Percentiles rank a stretch among this genome's conserved stretches.
phyloP scores from a whole-genome alignment of 2,329 filamentous ascomycete species.

The Alternaria gaisen region DNA sequence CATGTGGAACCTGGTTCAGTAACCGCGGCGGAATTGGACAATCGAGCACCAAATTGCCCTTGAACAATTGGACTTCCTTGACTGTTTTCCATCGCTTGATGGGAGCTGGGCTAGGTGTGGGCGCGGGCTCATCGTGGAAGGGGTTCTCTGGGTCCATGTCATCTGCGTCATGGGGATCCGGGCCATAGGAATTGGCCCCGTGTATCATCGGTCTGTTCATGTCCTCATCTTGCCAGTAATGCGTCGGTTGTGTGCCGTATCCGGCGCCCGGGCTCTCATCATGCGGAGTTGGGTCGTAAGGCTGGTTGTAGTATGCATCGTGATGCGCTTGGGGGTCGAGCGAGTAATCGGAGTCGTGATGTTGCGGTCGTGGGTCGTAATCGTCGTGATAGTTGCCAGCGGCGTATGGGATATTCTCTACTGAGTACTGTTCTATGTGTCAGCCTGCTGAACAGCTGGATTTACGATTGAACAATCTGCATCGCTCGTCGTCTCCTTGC shows the following conservation, averaged over 20 bases:
- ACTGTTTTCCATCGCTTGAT: constrained; percentile 97
- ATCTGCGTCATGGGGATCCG: constrained; percentile 63
- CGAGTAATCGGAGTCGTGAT: constrained; percentile 70
- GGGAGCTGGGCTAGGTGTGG: constrained; percentile 64
- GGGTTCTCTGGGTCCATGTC: constrained; percentile 50
- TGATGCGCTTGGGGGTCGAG: constrained; percentile 86
- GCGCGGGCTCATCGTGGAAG: constrained; percentile 54
- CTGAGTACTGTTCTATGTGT: constrained; percentile 66
- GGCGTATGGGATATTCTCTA: constrained; percentile 73
- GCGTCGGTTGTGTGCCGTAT: constrained; percentile 60
- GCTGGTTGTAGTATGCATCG: constrained; percentile 84
- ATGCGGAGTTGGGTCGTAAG: constrained; percentile 75
- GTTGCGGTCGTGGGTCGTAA: constrained; percentile 59
- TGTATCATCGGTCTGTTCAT: constrained; percentile 80
- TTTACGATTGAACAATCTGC: not conserved
- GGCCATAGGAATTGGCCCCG: constrained; percentile 68
- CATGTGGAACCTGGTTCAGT: constrained; percentile 86
- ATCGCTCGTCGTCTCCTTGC: not conserved
- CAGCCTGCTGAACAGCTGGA: constrained; percentile 7
- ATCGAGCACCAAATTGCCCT: constrained; percentile 95
- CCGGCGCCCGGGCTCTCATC: constrained; percentile 64
- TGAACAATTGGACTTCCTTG: constrained; percentile 96
- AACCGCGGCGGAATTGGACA: constrained; percentile 92
- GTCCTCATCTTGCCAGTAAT: constrained; percentile 73
- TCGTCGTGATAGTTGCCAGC: constrained; percentile 68